Evolutionary conservation across 2,329 filamentous ascomycete species (phyloP).

Genomic region (Dothistroma septosporum): DNA sequence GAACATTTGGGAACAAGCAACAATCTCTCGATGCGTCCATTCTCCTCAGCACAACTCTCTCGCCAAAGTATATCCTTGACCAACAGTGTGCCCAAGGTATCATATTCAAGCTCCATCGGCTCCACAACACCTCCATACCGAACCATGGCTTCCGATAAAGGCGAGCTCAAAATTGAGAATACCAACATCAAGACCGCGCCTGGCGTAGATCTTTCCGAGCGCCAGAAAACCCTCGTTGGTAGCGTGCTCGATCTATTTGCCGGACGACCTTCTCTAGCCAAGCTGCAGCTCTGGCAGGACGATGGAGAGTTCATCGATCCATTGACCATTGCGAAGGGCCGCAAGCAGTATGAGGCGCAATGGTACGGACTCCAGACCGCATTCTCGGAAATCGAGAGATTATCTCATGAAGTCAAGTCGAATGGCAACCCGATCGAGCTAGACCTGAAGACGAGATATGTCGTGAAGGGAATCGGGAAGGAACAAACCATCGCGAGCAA

Average conservation of each 20-base stretch:
- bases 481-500: conserved; percentile 50
- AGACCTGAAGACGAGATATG: conserved; percentile 51
- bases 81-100: not conserved
- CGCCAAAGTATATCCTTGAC: not conserved
- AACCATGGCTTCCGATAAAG: conserved; percentile 27
- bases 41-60: not conserved
- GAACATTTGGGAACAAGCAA: not conserved
- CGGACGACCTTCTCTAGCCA: conserved; percentile 55
- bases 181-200: conserved; percentile 51
- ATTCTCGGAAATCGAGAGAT: conserved; percentile 56
- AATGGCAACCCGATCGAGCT: conserved; percentile 58
- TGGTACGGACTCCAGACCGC: conserved; percentile 58
- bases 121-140: not conserved
- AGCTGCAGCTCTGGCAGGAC: conserved; percentile 58
- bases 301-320: conserved; percentile 57
- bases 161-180: conserved; percentile 49
- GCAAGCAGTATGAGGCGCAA: conserved; percentile 51
- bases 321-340: conserved; percentile 55
- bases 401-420: conserved; percentile 51
- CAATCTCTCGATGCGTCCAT: not conserved
- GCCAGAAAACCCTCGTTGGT: conserved; percentile 55
- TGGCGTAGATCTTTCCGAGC: conserved; percentile 48
- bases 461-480: conserved; percentile 50
- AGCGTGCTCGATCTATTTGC: conserved; percentile 61
- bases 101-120: not conserved